Percentiles rank a stretch among this genome's conserved stretches.
Evolutionary conservation across 169 alveolate species (phyloP).

Genomic region (Plasmodium vinckei): DNA sequence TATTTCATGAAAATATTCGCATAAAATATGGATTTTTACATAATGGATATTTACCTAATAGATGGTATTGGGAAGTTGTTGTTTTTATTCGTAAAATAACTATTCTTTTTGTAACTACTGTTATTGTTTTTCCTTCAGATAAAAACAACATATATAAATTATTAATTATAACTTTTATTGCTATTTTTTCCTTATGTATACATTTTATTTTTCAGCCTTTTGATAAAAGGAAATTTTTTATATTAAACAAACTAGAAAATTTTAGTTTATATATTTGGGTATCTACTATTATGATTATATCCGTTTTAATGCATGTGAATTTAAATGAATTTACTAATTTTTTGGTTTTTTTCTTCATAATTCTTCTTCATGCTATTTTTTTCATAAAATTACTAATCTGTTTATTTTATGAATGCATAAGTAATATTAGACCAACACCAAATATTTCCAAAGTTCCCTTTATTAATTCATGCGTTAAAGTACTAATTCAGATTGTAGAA

Average conservation of each 20-base stretch:
- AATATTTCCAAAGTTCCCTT: constrained; percentile 76
- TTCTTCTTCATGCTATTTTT: constrained; percentile 48
- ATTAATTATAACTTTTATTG: constrained; percentile 84
- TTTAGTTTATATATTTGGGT: constrained; percentile 62
- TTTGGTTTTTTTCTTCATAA: constrained; percentile 44
- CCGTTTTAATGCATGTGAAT: constrained; percentile 76
- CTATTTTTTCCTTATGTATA: constrained; percentile 82
- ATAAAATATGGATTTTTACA: constrained; percentile 89
- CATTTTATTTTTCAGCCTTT: constrained; percentile 87
- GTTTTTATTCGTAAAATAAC: constrained; percentile 87
- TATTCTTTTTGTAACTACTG: constrained; percentile 85
- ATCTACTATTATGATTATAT: constrained; percentile 36
- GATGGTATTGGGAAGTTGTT: constrained; percentile 90
- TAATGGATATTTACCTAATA: constrained; percentile 86
- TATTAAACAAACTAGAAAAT: constrained; percentile 57
- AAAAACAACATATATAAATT: constrained; percentile 81
- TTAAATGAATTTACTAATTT: constrained; percentile 66
- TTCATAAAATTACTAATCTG: constrained; percentile 51
- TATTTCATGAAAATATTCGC: constrained; percentile 84
- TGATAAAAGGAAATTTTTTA: constrained; percentile 84
- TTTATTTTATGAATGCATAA: constrained; percentile 78
- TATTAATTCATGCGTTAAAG: constrained; percentile 48
- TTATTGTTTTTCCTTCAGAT: constrained; percentile 83
- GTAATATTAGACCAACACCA: constrained; percentile 72
- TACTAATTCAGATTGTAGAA: constrained; percentile 72